Conservation (phyloP, 345 rosid species). For the Tarenaya hassleriana region DNA sequence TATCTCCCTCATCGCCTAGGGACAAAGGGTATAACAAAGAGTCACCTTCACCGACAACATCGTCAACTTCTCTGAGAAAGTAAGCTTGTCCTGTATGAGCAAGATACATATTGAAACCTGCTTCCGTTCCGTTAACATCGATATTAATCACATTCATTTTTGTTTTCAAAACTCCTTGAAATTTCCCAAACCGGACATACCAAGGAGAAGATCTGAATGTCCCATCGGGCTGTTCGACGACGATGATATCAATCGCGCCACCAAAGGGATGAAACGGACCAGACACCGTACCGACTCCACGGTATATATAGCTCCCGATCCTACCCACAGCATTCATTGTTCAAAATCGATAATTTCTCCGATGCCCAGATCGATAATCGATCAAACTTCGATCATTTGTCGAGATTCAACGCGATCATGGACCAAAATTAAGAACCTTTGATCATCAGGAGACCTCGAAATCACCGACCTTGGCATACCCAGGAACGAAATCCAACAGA, state of each 20-base stretch:
- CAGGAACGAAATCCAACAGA: not conserved
- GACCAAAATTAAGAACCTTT: constrained; percentile 9
- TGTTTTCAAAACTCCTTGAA: constrained; percentile 89
- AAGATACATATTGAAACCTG: constrained; percentile 70
- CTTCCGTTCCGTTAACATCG: constrained; percentile 59
- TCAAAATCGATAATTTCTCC: constrained; percentile 6
- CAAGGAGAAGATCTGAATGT: constrained; percentile 96
- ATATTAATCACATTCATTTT: constrained; percentile 57
- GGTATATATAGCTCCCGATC: constrained; percentile 77
- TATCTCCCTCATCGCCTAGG: constrained; percentile 45
- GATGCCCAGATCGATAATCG: constrained; percentile 22
- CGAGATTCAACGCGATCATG: constrained; percentile 2
- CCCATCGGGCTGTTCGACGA: constrained; percentile 92
- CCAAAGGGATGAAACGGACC: constrained; percentile 95
- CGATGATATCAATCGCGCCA: constrained; percentile 94
- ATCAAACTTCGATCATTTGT: not conserved
- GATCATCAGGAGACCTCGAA: not conserved
- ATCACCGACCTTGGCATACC: not conserved
- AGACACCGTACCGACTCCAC: constrained; percentile 74
- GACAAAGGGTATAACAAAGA: constrained; percentile 37
- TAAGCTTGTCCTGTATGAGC: constrained; percentile 88
- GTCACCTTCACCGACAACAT: constrained; percentile 41
- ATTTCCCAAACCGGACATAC: constrained; percentile 90
- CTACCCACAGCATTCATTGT: constrained; percentile 77
- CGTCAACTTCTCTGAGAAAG: constrained; percentile 60